Base-by-base conservation (phyloP, 768 basidiomycete species). In the Boletus pseudo-olivaceus region DNA sequence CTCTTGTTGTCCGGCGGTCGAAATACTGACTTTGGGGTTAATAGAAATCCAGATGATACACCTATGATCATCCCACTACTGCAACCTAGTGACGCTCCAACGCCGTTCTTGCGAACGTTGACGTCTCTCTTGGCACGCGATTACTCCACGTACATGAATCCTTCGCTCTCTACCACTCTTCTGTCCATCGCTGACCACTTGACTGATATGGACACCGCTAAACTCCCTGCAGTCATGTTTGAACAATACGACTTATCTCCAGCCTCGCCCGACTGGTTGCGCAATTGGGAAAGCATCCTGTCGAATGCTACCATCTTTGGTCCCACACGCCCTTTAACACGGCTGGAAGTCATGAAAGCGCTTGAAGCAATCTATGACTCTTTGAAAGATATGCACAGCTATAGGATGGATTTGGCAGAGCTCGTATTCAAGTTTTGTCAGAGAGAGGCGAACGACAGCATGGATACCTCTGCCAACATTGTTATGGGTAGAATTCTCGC, bases 241-340 rank as follows among this genome's bases (percentile, higher is more conserved):
- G 82, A 83, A 42, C 82, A 87, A 52, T 82, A 87, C 58, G 80
- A 82, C 45, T 75, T 90, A 32, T 84, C 82, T 3, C 89, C 89
- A 1, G 85, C 85, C 11, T 83, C 84, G 1, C 81, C 84, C 0
- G 78, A 82, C 6, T 92, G 89, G 89, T 67, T 90, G 27, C 71
- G 71, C 17, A 84, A 85, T 62, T 90, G 89, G 89, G 67, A 74
- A 35, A 75, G 61, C 35, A 71, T 90, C 7, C 66, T 89, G 14
- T 71, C 69, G n/a, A 82, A 82, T 55, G 65, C 76, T 15, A 72
- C 70, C 0, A 68, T 83, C 19, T 65, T 82, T 56, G 71, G 73
- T 49, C 59, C 67, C 3, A 54, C 72, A 3, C 70, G 82, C 15
- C 81, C 83, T 0, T 55, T 76, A 17, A 87, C 88, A 4, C 74